A percentile compares a stretch with the other conserved stretches of the same genome.
phyloP scores from a whole-genome alignment of 2,329 filamentous ascomycete genomes.

The Mycogone perniciosa region DNA sequence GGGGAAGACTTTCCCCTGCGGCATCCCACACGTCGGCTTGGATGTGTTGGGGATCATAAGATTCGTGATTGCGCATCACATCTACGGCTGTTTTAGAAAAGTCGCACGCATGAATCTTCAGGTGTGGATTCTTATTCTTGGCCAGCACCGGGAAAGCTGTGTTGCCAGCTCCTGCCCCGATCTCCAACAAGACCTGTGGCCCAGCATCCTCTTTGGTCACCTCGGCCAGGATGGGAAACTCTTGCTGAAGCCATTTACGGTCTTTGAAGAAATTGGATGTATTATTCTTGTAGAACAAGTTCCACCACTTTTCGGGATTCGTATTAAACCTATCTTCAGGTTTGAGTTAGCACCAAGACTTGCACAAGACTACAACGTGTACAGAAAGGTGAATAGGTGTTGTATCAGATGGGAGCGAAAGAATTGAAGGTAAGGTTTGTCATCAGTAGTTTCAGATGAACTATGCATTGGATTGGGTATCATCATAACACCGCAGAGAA shows the following conservation, averaged over 20 bases:
- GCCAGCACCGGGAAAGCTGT: constrained; percentile 87
- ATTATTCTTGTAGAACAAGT: constrained; percentile 97
- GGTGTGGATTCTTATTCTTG: constrained; percentile 71
- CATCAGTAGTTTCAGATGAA: constrained; percentile 64
- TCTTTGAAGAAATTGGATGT: constrained; percentile 98
- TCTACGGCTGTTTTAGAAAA: constrained; percentile 94
- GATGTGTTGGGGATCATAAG: constrained; percentile 67
- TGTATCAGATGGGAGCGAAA: constrained; percentile 69
- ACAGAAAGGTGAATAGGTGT: constrained; percentile 13
- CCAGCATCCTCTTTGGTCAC: constrained; percentile 67
- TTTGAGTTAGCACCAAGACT: constrained; percentile 32
- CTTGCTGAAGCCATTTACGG: constrained; percentile 92
- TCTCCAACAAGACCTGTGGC: constrained; percentile 69
- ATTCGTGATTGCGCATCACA: constrained; percentile 74
- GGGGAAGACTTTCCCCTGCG: constrained; percentile 65
- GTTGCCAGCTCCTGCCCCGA: constrained; percentile 93
- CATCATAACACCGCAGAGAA: constrained; percentile 43
- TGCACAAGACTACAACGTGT: not conserved
- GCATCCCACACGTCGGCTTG: constrained; percentile 95
- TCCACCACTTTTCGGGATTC: constrained; percentile 95
- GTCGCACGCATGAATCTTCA: constrained; percentile 90
- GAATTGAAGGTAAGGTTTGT: constrained; percentile 53
- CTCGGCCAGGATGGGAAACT: constrained; percentile 81
- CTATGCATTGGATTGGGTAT: constrained; percentile 56
- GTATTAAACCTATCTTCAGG: constrained; percentile 70